Percentiles rank a stretch among this genome's conserved stretches.
Evolutionary conservation across 306 rosid genomes (phyloP).

Genomic region (Vigna reflexopilosa): DNA sequence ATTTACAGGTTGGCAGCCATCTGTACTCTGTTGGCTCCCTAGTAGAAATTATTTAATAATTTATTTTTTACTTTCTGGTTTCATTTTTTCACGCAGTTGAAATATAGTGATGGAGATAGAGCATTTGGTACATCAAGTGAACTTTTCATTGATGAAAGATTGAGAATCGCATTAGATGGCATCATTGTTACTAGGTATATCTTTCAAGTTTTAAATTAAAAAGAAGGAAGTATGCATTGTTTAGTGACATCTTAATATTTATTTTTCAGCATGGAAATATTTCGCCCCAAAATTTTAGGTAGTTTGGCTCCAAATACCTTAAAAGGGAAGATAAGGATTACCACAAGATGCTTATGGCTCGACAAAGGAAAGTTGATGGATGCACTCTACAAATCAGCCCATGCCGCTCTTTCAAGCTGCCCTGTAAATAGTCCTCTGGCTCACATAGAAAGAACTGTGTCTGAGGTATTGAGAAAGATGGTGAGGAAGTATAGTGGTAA

Average conservation of each 20-base stretch:
- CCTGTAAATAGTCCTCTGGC: conserved; percentile 22
- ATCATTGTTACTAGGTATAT: conserved; percentile 15
- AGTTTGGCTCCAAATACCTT: not conserved
- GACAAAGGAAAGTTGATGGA: conserved; percentile 26
- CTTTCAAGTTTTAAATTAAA: not conserved
- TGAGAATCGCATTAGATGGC: conserved; percentile 21
- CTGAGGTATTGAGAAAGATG: conserved; percentile 28
- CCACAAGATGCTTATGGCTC: conserved; percentile 25
- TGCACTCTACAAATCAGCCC: conserved; percentile 12
- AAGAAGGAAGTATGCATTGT: not conserved
- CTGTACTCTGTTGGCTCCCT: not conserved
- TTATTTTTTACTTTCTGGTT: not conserved
- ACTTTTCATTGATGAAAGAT: conserved; percentile 23
- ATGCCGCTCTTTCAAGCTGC: conserved; percentile 16
- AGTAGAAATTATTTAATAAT: not conserved
- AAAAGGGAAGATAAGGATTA: conserved; percentile 10
- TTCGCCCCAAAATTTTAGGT: not conserved
- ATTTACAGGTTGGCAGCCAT: conserved; percentile 5
- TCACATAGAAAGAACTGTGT: conserved; percentile 12
- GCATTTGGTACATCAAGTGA: conserved; percentile 23
- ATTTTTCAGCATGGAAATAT: conserved; percentile 20
- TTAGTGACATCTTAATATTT: conserved; percentile 8
- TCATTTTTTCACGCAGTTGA: conserved; percentile 8
- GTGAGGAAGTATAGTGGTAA: conserved; percentile 24
- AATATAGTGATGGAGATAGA: conserved; percentile 16